phyloP scores from a whole-genome alignment of 352 stramenopile genomes.

The Phytophthora citrophthora region DNA sequence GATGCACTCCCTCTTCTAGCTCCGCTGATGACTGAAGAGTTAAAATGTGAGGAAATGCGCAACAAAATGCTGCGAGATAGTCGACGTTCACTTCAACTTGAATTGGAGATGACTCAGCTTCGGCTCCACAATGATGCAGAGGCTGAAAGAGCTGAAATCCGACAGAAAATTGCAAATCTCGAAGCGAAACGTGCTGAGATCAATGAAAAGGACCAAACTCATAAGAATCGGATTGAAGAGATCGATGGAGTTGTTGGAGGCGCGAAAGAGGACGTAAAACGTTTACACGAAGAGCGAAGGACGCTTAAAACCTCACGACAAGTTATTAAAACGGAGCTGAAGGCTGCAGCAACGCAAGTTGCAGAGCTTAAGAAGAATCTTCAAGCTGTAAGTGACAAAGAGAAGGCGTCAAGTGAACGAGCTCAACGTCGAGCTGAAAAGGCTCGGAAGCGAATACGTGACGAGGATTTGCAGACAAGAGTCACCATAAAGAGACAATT shows the following conservation, averaged over 20 bases:
- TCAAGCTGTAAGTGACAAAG: slow-evolving; percentile 30
- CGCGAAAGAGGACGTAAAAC: slow-evolving; percentile 10
- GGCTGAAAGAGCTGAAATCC: slow-evolving; percentile 13
- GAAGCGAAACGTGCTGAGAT: slow-evolving; percentile 35
- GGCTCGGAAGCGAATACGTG: slow-evolving; percentile 27
- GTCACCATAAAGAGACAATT: neutral
- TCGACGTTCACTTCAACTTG: slow-evolving; percentile 31
- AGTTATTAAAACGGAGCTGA: slow-evolving; percentile 53
- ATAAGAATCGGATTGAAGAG: slow-evolving; percentile 60
- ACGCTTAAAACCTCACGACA: slow-evolving; percentile 49
- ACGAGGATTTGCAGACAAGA: slow-evolving; percentile 18
- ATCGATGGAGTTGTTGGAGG: slow-evolving; percentile 59
- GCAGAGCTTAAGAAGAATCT: slow-evolving; percentile 30
- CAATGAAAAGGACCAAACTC: slow-evolving; percentile 31
- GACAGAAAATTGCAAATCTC: slow-evolving; percentile 18
- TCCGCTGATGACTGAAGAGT: slow-evolving; percentile 23
- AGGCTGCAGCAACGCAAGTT: slow-evolving; percentile 28
- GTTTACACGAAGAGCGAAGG: slow-evolving; percentile 47
- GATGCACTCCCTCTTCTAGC: slow-evolving; percentile 26
- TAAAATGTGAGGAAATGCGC: slow-evolving; percentile 26
- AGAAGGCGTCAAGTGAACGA: slow-evolving; percentile 29
- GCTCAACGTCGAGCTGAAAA: slow-evolving; percentile 27
- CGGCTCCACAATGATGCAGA: slow-evolving; percentile 20
- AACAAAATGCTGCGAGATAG: slow-evolving; percentile 50
- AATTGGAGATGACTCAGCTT: slow-evolving; percentile 31